Percentiles rank a stretch among this genome's conserved stretches.
These are phyloP conservation scores for Trichocladium antarcticum DNA, from an alignment of 495 filamentous ascomycete genomes.

Conservation along the genomic window DNA sequence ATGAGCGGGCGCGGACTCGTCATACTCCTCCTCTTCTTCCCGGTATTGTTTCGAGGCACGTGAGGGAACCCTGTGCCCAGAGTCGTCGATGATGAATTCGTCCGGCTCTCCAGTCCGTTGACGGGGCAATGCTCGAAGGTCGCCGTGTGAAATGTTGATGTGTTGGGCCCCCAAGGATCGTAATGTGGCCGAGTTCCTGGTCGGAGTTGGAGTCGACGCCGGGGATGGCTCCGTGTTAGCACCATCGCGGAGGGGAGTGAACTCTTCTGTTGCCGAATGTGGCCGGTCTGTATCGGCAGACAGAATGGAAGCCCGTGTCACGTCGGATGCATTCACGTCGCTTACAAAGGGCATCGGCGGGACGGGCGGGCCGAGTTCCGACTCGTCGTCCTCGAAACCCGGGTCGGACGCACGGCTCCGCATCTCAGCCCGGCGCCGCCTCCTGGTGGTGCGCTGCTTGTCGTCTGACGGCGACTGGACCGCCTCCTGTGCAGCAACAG, in stretches of 20 bases:
- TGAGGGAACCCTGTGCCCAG: slow-evolving; percentile 29
- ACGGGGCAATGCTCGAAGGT: slow-evolving; percentile 36
- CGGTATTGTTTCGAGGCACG: slow-evolving; percentile 5
- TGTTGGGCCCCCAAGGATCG: slow-evolving; percentile 39
- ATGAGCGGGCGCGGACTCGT: slow-evolving; percentile 26
- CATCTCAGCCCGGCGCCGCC: slow-evolving; percentile 35
- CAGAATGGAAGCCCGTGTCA: slow-evolving; percentile 81
- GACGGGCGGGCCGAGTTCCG: slow-evolving; percentile 29
- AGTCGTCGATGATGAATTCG: slow-evolving; percentile 39
- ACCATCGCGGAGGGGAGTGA: slow-evolving; percentile 47
- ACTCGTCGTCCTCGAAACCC: slow-evolving; percentile 30
- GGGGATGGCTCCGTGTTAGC: slow-evolving; percentile 37
- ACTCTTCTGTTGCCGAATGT: slow-evolving; percentile 47
- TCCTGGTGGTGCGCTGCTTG: slow-evolving; percentile 34
- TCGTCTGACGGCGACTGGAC: slow-evolving; percentile 35
- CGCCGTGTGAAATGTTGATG: slow-evolving; percentile 41
- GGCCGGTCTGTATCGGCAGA: slow-evolving; percentile 69
- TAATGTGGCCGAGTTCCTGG: slow-evolving; percentile 29
- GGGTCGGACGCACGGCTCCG: slow-evolving; percentile 31
- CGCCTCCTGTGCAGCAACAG: slow-evolving; percentile 23
- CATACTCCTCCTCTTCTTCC: slow-evolving; percentile 27
- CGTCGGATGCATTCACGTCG: slow-evolving; percentile 67
- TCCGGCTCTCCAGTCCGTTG: slow-evolving; percentile 28
- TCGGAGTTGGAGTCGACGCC: slow-evolving; percentile 35
- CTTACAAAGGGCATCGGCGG: slow-evolving; percentile 80